Evolutionary conservation across 1,284 basidiomycete genomes (phyloP), one percentile per base, ranked within the genome.

Genomic region (Pseudozyma sp.): DNA sequence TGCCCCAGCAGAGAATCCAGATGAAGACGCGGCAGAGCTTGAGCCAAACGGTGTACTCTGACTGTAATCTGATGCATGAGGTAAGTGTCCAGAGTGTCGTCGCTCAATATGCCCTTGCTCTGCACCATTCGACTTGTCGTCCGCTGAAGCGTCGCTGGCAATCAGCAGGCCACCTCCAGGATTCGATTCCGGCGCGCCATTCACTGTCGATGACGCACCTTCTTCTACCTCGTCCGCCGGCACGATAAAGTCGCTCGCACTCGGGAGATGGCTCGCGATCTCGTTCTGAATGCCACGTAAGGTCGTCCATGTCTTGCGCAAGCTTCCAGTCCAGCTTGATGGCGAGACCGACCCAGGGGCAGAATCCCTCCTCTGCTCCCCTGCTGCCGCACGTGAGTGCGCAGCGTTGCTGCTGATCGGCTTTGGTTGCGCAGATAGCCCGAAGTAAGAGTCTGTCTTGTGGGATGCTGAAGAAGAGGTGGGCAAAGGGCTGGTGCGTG

Each of bases 271-370:
- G 35, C 54, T 70, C 12, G 49, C 78, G 39, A 78, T 49, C 49
- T 75, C 76, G 44, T 42, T 61, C 19, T 68, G 66, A 16, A 77
- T 64, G 0, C 73, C 73, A 14, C 78, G 66, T 31, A 81, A 50
- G 12, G 77, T 73, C 13, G 70, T 70, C 74, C 78, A 77, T 25
- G 78, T 80, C 61, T 67, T 73, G 16, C 64, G 56, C 50, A 80
- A 34, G 31, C 76, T 76, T 10, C 76, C 76, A 2, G 71, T 70
- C 79, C 75, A 79, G 49, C 74, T 76, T 13, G 63, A 61, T 4
- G 69, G 56, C 1, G 66, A 63, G n/a, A 62, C 14, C 10, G 61
- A 61, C 7, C 40, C 47, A 3, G 54, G 13, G 2, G 45, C 50
- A 13, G 58, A 31, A 31, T 62, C 62, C 5, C 51, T 43, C n/a